Conservation (phyloP, 2,329 filamentous ascomycete species). For the Monilinia fructicola region DNA sequence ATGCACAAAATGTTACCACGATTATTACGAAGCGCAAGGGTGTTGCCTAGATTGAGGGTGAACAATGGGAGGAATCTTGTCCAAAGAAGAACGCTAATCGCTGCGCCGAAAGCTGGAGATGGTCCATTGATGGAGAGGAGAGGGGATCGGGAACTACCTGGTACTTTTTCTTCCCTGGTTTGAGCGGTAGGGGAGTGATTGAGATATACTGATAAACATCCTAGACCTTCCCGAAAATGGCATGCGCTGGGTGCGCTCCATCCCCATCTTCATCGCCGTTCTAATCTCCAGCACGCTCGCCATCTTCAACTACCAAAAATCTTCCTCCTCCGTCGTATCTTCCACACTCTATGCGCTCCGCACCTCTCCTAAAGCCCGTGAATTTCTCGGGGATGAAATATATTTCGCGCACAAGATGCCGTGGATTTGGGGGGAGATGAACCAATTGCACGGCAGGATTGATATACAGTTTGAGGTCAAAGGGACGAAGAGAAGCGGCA, state of each 20-base stretch:
- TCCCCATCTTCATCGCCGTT: slow-evolving; percentile 77
- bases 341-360: slow-evolving; percentile 90
- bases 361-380: slow-evolving; percentile 72
- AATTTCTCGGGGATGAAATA: slow-evolving; percentile 80
- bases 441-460: slow-evolving; percentile 89
- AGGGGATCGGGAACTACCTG: slow-evolving; percentile 64
- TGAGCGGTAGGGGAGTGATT: neutral
- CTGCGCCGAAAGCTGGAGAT: slow-evolving; percentile 58
- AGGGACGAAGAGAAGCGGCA: slow-evolving; percentile 67
- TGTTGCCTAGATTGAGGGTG: slow-evolving; percentile 27
- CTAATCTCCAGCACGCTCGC: slow-evolving; percentile 71
- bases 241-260: slow-evolving; percentile 64
- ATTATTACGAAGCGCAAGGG: slow-evolving; percentile 34
- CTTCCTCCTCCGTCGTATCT: slow-evolving; percentile 79
- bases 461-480: slow-evolving; percentile 85
- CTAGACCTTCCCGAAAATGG: slow-evolving; percentile 37
- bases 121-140: slow-evolving; percentile 65
- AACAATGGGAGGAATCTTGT: slow-evolving; percentile 26
- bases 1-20: slow-evolving; percentile 38
- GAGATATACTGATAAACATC: slow-evolving; percentile 1
- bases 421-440: slow-evolving; percentile 84
- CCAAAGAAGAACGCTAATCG: slow-evolving; percentile 50
- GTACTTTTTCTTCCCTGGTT: slow-evolving; percentile 43
- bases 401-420: slow-evolving; percentile 77
- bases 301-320: slow-evolving; percentile 99